Percentiles rank a stretch among this genome's conserved stretches.
Evolutionary conservation across 805 yeast genomes (phyloP).

Genomic region (Sugiyamaella chiloensis): DNA sequence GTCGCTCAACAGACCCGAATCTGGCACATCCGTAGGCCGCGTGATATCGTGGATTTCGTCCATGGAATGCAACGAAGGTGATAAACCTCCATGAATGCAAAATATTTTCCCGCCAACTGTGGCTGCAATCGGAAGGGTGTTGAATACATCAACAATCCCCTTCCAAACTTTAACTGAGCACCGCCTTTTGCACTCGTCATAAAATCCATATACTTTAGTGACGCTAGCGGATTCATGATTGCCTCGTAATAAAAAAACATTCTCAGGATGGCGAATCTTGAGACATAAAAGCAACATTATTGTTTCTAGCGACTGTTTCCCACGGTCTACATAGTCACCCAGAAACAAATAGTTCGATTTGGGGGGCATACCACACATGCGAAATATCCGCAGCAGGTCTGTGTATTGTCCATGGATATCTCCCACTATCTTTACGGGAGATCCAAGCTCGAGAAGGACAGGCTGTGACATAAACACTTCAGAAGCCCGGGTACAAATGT

Average conservation of each 20-base stretch:
- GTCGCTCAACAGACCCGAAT: slow-evolving; percentile 67
- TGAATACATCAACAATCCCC: slow-evolving; percentile 82
- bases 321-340: slow-evolving; percentile 96
- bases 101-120: slow-evolving; percentile 88
- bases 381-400: slow-evolving; percentile 80
- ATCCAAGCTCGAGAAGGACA: slow-evolving; percentile 72
- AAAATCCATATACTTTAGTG: slow-evolving; percentile 91
- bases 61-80: slow-evolving; percentile 66
- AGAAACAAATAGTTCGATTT: slow-evolving; percentile 80
- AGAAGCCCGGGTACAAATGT: slow-evolving; percentile 75
- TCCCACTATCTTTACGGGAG: slow-evolving; percentile 82
- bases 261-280: slow-evolving; percentile 90
- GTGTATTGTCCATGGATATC: slow-evolving; percentile 95
- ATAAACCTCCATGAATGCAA: slow-evolving; percentile 77
- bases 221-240: slow-evolving; percentile 96
- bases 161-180: slow-evolving; percentile 89
- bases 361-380: slow-evolving; percentile 94
- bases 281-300: slow-evolving; percentile 78
- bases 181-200: slow-evolving; percentile 93
- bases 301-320: slow-evolving; percentile 90
- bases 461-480: slow-evolving; percentile 88
- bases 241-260: slow-evolving; percentile 84
- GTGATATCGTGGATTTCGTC: slow-evolving; percentile 67
- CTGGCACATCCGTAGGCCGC: slow-evolving; percentile 78
- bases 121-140: slow-evolving; percentile 89